Conservation (phyloP, 192 early-diverging fungal species). For the Linnemannia exigua region DNA sequence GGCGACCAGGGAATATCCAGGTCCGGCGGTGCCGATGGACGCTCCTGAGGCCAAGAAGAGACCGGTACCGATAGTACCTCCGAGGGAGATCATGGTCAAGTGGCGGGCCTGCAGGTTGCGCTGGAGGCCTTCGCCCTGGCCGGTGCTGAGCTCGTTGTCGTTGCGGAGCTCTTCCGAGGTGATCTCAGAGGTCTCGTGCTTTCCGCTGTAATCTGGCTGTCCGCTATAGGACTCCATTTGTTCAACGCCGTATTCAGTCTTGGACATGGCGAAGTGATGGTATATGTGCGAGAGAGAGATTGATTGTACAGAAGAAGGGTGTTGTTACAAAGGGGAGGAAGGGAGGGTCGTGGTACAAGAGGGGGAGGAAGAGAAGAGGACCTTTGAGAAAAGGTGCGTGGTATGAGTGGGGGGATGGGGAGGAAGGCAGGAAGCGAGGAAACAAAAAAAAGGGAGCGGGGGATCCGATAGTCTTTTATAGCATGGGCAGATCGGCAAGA, state of each 20-base stretch:
- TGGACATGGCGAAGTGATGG: not conserved
- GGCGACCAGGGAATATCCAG: conserved; percentile 67
- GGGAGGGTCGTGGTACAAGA: not conserved
- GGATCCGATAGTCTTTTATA: no score
- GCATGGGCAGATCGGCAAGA: no score
- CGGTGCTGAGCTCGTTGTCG: not conserved
- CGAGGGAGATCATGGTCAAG: conserved; percentile 71
- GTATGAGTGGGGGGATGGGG: not conserved
- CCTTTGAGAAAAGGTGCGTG: not conserved
- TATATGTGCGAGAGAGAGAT: not conserved
- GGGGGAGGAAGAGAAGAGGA: not conserved
- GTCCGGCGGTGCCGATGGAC: conserved; percentile 78
- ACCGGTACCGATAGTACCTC: conserved; percentile 80
- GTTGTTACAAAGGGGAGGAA: not conserved
- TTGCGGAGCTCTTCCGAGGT: not conserved
- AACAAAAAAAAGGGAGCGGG: not conserved
- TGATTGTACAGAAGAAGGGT: not conserved
- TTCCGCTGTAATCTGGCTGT: not conserved
- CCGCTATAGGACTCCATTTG: conserved; percentile 15
- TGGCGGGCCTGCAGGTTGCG: conserved; percentile 76
- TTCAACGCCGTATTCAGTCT: conserved; percentile 13
- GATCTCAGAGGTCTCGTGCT: not conserved
- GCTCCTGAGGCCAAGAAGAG: conserved; percentile 82
- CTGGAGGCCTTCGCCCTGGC: conserved; percentile 55
- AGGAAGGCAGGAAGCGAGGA: not conserved